phyloP scores from a whole-genome alignment of 345 rosid genomes.

The Psidium friedrichsthalianum region DNA sequence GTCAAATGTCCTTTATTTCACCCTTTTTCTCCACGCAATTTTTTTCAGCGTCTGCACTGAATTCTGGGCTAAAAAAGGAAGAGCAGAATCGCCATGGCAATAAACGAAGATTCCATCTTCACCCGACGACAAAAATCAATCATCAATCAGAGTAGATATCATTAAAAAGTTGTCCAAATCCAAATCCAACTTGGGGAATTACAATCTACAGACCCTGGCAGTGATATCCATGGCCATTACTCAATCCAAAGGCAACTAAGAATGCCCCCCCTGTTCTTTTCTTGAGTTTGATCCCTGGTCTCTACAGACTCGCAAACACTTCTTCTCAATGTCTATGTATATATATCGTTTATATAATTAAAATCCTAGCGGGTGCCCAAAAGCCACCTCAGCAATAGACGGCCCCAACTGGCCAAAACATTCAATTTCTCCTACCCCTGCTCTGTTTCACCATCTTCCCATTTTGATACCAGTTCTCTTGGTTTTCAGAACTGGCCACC shows the following conservation, averaged over 20 bases:
- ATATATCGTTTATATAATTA: background rate
- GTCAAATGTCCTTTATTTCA: background rate
- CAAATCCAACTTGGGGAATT: background rate
- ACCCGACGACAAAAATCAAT: background rate
- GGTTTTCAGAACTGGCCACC: conserved; percentile 48
- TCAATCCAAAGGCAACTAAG: background rate
- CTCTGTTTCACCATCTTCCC: conserved; percentile 4
- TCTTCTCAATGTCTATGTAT: background rate
- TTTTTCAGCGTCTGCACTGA: background rate
- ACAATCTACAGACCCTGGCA: background rate
- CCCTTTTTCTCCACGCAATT: background rate
- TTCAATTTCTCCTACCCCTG: background rate
- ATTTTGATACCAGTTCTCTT: background rate
- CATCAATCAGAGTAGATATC: background rate
- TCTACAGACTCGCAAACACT: background rate
- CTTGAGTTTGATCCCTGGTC: background rate
- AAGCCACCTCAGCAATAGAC: conserved; percentile 64
- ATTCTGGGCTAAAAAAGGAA: background rate
- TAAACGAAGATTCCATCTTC: background rate
- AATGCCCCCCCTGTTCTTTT: background rate
- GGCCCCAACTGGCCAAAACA: conserved; percentile 7
- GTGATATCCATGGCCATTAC: background rate
- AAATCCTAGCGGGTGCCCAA: conserved; percentile 64
- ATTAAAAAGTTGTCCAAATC: background rate
- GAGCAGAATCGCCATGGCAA: background rate